Percentiles rank a stretch among this genome's conserved stretches.
Evolutionary conservation across 2,329 filamentous ascomycete species (phyloP).

Genomic region (Cercospora sp.): DNA sequence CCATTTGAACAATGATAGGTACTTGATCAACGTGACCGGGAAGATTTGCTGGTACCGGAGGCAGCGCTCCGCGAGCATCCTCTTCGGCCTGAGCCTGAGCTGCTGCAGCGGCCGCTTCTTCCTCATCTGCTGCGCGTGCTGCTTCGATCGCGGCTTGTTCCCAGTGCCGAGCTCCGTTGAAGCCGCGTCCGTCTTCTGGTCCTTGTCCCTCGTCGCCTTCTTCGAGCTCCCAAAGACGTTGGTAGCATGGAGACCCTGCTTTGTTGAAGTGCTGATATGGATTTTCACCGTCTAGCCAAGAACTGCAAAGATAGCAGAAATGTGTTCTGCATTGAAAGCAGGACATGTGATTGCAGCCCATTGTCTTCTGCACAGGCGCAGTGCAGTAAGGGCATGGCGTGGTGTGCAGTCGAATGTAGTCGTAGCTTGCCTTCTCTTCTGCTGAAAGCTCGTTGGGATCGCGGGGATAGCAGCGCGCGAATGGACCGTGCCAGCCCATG

Average conservation of each 20-base stretch:
- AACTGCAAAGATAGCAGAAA: conserved; percentile 91
- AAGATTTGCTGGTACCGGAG: conserved; percentile 16
- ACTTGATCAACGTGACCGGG: conserved; percentile 14
- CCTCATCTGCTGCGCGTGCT: conserved; percentile 36
- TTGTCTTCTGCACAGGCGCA: conserved; percentile 81
- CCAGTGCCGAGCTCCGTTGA: conserved; percentile 45
- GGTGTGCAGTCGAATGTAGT: conserved; percentile 79
- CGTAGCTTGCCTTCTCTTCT: conserved; percentile 82
- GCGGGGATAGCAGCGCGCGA: conserved; percentile 68
- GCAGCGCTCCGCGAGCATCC: conserved; percentile 17
- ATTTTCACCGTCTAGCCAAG: conserved; percentile 78
- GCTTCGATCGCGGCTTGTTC: conserved; percentile 45
- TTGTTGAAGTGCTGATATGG: conserved; percentile 89
- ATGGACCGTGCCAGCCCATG: conserved; percentile 91
- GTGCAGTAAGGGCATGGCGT: conserved; percentile 87
- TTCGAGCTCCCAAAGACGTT: conserved; percentile 87
- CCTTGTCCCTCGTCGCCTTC: conserved; percentile 65
- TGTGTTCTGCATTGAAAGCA: conserved; percentile 87
- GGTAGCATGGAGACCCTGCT: conserved; percentile 67
- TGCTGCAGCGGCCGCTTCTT: conserved; percentile 37
- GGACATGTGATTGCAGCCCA: conserved; percentile 96
- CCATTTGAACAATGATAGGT: conserved; percentile 25
- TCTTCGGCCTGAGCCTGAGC: conserved; percentile 32
- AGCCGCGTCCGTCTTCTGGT: conserved; percentile 41
- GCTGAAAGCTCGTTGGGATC: conserved; percentile 70